Conservation (phyloP, 345 rosid species). For the Cochlearia excelsa region DNA sequence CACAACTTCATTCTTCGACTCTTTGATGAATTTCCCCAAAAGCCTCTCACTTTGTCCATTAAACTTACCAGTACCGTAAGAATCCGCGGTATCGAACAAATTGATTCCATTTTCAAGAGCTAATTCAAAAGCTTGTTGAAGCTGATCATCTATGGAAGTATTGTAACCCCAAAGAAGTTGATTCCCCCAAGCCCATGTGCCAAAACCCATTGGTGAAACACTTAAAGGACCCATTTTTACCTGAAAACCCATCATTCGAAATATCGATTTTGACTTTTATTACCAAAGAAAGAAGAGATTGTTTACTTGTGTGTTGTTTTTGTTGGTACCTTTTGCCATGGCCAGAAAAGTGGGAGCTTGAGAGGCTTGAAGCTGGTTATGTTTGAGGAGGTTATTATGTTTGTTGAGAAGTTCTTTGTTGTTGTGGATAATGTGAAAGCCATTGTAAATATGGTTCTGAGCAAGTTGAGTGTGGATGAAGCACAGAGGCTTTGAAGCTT, state of each 20-base stretch:
- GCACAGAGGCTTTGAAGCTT: too few relatives aligned
- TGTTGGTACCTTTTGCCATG: conserved; percentile 64
- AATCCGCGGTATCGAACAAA: conserved; percentile 90
- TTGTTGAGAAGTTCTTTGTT: conserved; percentile 25
- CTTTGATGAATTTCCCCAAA: conserved; percentile 72
- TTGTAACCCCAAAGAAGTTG: conserved; percentile 90
- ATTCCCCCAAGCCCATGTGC: conserved; percentile 99
- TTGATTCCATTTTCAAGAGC: conserved; percentile 76
- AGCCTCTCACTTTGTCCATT: conserved; percentile 92
- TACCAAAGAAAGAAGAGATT: too few relatives aligned
- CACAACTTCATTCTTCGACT: conserved; percentile 57
- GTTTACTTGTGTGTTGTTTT: too few relatives aligned
- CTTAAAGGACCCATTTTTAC: conserved; percentile 82
- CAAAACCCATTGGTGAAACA: conserved; percentile 95
- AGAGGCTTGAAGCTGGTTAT: conserved; percentile 47
- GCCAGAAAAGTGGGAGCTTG: conserved; percentile 80
- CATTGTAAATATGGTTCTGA: conserved; percentile 30
- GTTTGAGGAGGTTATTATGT: conserved; percentile 39
- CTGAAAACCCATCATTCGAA: conserved; percentile 30
- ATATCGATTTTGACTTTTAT: too few relatives aligned
- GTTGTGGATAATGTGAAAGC: conserved; percentile 42
- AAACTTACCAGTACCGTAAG: conserved; percentile 80
- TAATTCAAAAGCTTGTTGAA: conserved; percentile 69
- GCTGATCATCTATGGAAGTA: conserved; percentile 78
- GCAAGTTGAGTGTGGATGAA: too few relatives aligned